Base-by-base conservation (phyloP, 2,329 filamentous ascomycete species). In the Fusarium sp. region DNA sequence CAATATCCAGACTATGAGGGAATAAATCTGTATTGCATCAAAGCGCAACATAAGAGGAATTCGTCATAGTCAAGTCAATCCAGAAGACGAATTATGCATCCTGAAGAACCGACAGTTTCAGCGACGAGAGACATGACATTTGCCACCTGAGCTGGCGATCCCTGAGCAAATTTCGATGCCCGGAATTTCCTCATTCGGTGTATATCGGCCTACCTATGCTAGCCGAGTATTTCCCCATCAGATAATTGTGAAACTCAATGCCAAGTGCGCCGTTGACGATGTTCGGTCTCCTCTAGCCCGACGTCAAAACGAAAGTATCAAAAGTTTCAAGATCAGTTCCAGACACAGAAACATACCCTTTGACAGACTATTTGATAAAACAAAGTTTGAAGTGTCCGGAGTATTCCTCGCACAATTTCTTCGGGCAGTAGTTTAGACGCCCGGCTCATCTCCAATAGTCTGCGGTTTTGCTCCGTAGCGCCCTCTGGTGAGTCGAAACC, bases 391-490 rank as follows among this genome's bases (percentile, higher is more conserved):
- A 39, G 24, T 41, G 35, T 17, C n/a, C 41, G 20, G 31, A 58
- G 7, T 24, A 48, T 28, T 36, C 10, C 31, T 36, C 20, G 20
- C 7, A 39, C 20, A 28, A 49, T 49, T 49, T 22, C 41, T 18
- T 15, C 56, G 33, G 33, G 11, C n/a, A 10, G 31, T 47, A 57
- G 20, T 57, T 57, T 35, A 57, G 54, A 26, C 20, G 13, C 7
- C n/a, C 39, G n/a, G 26, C 31, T 72, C 61, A 75, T 63, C 68
- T 42, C 72, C 68, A 73, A 61, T 73, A 70, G 12, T 58, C 59
- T 24, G 33, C 9, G 47, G 42, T 39, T 59, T 47, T 41, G 22
- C 69, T 57, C 44, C 57, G 57, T 26, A 55, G 59, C 38, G 57
- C 41, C 45, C 24, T 44, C 42, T 57, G 48, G 14, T 56, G 64